Percentiles rank a stretch among this genome's conserved stretches.
Evolutionary conservation across 1,284 basidiomycete genomes (phyloP).

Genomic region (Trametes polyzona): DNA sequence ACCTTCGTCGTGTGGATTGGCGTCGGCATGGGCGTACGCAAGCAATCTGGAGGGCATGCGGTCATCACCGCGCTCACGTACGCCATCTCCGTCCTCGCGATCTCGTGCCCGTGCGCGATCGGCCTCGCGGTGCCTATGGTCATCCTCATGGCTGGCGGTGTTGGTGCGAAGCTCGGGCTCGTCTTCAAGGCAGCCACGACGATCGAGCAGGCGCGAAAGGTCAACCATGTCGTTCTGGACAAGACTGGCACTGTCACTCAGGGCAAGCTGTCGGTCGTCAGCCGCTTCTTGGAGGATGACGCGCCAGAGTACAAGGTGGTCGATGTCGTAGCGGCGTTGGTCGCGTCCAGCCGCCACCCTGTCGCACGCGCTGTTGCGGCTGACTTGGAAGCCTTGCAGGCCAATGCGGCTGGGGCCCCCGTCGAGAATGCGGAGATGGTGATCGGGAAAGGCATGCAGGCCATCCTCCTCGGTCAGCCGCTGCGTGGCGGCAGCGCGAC

Average conservation of each 20-base stretch:
- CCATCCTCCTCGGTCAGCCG: constrained; percentile 27
- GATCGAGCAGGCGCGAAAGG: constrained; percentile 37
- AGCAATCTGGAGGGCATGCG: constrained; percentile 32
- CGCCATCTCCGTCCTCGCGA: constrained; percentile 46
- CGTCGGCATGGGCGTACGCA: constrained; percentile 37
- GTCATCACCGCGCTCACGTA: constrained; percentile 42
- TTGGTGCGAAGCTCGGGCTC: constrained; percentile 38
- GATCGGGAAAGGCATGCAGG: constrained; percentile 43
- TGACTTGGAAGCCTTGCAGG: constrained; percentile 15
- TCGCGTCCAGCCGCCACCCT: constrained; percentile 37
- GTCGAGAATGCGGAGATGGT: constrained; percentile 36
- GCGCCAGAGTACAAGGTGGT: constrained; percentile 22
- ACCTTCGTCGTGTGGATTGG: constrained; percentile 45
- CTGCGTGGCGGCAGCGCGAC: constrained; percentile 42
- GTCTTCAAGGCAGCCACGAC: constrained; percentile 41
- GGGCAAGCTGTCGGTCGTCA: constrained; percentile 39
- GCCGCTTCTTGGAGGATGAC: constrained; percentile 29
- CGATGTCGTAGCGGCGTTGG: constrained; percentile 29
- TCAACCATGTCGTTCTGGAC: constrained; percentile 46
- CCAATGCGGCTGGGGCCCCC: background rate
- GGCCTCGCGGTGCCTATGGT: constrained; percentile 44
- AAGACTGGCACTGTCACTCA: constrained; percentile 51
- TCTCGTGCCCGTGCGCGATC: constrained; percentile 50
- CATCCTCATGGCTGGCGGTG: constrained; percentile 40
- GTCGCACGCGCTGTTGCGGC: constrained; percentile 39